Conservation (phyloP, 1,284 basidiomycete genomes). For the Ganoderma multipileum region DNA sequence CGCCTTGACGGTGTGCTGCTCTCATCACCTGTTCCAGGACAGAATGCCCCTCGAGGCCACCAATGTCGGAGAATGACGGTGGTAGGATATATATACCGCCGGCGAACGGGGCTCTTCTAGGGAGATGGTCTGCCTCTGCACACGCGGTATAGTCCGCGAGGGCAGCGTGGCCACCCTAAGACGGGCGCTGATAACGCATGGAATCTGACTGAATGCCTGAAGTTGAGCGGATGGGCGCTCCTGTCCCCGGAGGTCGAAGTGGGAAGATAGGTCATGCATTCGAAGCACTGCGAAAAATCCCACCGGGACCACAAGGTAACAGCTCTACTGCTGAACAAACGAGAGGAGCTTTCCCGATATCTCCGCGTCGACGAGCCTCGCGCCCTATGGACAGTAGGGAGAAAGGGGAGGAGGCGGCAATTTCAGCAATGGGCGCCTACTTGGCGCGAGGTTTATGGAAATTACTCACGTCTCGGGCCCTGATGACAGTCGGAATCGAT, state of each 20-base stretch:
- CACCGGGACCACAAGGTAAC: slow-evolving; percentile 9
- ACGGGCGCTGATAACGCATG: slow-evolving; percentile 24
- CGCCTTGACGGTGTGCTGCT: slow-evolving; percentile 16
- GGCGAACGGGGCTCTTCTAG: slow-evolving; percentile 1
- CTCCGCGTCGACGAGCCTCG: slow-evolving; percentile 61
- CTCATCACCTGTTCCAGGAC: slow-evolving; percentile 12
- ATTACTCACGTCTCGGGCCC: slow-evolving; percentile 66
- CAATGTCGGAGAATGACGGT: slow-evolving; percentile 2
- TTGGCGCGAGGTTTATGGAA: slow-evolving; percentile 7
- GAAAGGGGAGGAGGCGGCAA: slow-evolving; percentile 5
- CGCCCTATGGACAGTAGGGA: slow-evolving; percentile 42
- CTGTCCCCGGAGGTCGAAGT: slow-evolving; percentile 21
- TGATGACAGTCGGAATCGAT: slow-evolving; percentile 78
- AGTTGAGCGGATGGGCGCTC: slow-evolving; percentile 18
- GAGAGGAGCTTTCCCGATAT: slow-evolving; percentile 28
- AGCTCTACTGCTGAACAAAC: slow-evolving; percentile 26
- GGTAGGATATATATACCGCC: background rate
- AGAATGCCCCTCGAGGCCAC: background rate
- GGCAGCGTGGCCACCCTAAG: slow-evolving; percentile 22
- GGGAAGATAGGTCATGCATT: slow-evolving; percentile 29
- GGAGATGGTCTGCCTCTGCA: slow-evolving; percentile 1
- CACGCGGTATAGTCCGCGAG: slow-evolving; percentile 26
- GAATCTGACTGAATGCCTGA: slow-evolving; percentile 18
- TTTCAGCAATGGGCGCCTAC: slow-evolving; percentile 21
- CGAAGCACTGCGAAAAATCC: slow-evolving; percentile 8